Evolutionary conservation across 1,284 basidiomycete species (phyloP).

Genomic region (Sporisorium scitamineum): DNA sequence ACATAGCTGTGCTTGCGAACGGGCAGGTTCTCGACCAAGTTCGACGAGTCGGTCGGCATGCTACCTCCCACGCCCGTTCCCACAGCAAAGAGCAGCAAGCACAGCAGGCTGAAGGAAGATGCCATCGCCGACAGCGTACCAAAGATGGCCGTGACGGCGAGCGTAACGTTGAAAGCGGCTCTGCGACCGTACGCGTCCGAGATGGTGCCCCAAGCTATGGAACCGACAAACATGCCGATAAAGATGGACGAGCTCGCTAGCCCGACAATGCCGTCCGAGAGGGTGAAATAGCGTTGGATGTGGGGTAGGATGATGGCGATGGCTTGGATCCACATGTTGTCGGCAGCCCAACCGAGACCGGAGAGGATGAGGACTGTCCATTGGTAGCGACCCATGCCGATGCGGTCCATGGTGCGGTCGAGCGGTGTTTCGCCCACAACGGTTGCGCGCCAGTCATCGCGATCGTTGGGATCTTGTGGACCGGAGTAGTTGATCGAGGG

Average conservation of each 20-base stretch:
- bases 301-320: slow-evolving; percentile 90
- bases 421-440: slow-evolving; percentile 47
- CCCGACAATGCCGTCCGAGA: slow-evolving; percentile 81
- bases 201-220: slow-evolving; percentile 72
- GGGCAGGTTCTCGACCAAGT: slow-evolving; percentile 93
- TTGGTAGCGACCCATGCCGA: slow-evolving; percentile 81
- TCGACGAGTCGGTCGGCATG: slow-evolving; percentile 96
- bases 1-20: slow-evolving; percentile 90
- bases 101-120: slow-evolving; percentile 79
- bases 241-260: slow-evolving; percentile 83
- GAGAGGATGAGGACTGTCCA: slow-evolving; percentile 59
- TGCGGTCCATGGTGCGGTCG: slow-evolving; percentile 80
- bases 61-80: slow-evolving; percentile 85
- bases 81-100: slow-evolving; percentile 83
- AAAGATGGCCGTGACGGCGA: slow-evolving; percentile 89
- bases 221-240: slow-evolving; percentile 95
- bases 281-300: slow-evolving; percentile 78
- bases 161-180: slow-evolving; percentile 89
- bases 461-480: neutral
- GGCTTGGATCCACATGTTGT: slow-evolving; percentile 68
- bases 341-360: slow-evolving; percentile 64
- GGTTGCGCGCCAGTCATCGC: slow-evolving; percentile 45
- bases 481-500: slow-evolving; percentile 29
- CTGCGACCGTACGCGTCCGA: slow-evolving; percentile 77
- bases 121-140: slow-evolving; percentile 84